These are phyloP conservation scores for Blastomyces parvus DNA, from an alignment of 2,329 filamentous ascomycete genomes.

Conservation along the genomic window DNA sequence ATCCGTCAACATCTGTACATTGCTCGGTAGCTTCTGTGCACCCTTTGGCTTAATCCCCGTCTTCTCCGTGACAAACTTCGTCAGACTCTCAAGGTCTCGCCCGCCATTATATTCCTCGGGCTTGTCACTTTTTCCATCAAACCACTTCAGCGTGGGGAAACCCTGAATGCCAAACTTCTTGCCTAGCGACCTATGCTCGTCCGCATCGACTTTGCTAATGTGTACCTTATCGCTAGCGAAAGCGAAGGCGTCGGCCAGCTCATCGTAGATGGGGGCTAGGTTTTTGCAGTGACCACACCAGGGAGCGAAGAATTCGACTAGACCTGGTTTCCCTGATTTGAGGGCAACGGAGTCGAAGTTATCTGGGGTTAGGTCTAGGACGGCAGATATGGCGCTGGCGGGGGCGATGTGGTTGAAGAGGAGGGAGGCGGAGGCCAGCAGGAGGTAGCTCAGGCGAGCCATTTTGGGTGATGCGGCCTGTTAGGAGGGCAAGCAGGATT, in stretches of 20 bases:
- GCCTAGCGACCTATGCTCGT: constrained; percentile 74
- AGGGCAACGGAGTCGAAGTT: constrained; percentile 91
- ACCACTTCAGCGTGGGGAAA: constrained; percentile 96
- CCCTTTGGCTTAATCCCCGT: constrained; percentile 70
- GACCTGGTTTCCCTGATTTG: constrained; percentile 84
- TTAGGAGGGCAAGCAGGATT: background rate
- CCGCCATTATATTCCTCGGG: constrained; percentile 79
- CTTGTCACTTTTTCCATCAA: constrained; percentile 84
- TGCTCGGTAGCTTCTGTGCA: constrained; percentile 52
- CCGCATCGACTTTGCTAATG: constrained; percentile 94
- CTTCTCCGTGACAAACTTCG: constrained; percentile 74
- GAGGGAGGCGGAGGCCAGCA: constrained; percentile 40
- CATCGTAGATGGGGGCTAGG: constrained; percentile 88
- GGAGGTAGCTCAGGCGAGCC: constrained; percentile 38
- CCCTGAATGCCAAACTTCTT: constrained; percentile 83
- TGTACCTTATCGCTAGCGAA: constrained; percentile 65
- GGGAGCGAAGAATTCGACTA: constrained; percentile 96
- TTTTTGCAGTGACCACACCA: constrained; percentile 99
- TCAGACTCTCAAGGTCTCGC: constrained; percentile 77
- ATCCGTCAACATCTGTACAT: constrained; percentile 73
- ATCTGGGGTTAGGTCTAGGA: constrained; percentile 75
- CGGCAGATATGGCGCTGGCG: constrained; percentile 63
- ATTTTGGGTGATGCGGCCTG: constrained; percentile 23
- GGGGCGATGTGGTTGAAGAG: constrained; percentile 45
- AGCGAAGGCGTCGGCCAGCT: constrained; percentile 67